These are phyloP conservation scores for Cryptomeria japonica DNA, from an alignment of 75 land plant species.

Conservation along the genomic window DNA sequence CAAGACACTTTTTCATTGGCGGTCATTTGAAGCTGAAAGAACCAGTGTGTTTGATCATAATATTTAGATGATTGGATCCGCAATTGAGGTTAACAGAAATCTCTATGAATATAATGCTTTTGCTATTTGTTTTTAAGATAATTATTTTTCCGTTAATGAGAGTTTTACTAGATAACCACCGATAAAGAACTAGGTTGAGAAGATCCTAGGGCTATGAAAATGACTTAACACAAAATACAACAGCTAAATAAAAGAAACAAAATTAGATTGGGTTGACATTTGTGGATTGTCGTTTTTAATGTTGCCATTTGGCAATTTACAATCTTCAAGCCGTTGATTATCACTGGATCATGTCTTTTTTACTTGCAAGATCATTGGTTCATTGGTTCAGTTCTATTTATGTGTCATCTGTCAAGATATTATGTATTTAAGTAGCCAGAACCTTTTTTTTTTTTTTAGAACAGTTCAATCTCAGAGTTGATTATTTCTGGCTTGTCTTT, in stretches of 20 bases:
- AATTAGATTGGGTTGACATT: too few species aligned
- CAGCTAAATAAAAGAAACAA: too few species aligned
- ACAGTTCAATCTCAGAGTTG: background rate
- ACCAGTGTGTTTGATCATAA: slow-evolving; percentile 97
- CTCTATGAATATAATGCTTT: background rate
- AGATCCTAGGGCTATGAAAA: too few species aligned
- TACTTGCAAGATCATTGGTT: background rate
- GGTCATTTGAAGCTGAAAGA: slow-evolving; percentile 97
- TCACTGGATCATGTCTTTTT: background rate
- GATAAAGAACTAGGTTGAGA: too few species aligned
- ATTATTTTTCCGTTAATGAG: background rate
- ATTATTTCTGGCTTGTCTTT: background rate
- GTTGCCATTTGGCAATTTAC: background rate
- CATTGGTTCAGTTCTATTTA: too few species aligned
- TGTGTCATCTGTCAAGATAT: background rate
- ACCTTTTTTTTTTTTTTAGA: too few species aligned
- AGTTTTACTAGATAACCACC: too few species aligned
- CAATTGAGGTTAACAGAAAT: slow-evolving; percentile 75
- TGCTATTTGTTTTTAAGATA: background rate
- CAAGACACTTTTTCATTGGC: slow-evolving; percentile 94
- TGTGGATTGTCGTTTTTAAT: background rate
- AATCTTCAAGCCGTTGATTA: background rate
- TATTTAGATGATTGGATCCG: slow-evolving; percentile 92
- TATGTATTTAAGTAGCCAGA: background rate
- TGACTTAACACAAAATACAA: too few species aligned